phyloP scores from a whole-genome alignment of 1,139 yeast species.

The Pichia sp. region DNA sequence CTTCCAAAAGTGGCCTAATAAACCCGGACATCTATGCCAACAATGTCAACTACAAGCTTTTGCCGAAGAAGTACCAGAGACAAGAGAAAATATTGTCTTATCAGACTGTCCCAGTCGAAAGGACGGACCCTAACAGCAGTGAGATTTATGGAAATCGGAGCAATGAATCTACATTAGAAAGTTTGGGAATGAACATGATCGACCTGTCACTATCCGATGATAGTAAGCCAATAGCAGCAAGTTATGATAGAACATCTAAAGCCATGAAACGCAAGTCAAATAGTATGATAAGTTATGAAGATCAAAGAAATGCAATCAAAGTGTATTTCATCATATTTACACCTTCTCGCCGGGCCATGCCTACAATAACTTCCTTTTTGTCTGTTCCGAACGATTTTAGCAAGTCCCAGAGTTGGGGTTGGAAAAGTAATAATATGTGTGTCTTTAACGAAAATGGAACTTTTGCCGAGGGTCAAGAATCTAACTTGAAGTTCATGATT shows the following conservation, averaged over 20 bases:
- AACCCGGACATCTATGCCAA: constrained; percentile 35
- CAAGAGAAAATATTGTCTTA: constrained; percentile 5
- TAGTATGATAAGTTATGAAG: constrained; percentile 35
- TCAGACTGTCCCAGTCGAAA: not conserved
- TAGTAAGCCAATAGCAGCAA: not conserved
- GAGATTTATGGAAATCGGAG: not conserved
- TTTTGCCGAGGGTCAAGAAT: constrained; percentile 38
- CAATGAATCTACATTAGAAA: constrained; percentile 12
- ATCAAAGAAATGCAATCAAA: constrained; percentile 40
- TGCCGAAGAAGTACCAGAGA: constrained; percentile 20
- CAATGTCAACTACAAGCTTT: constrained; percentile 24
- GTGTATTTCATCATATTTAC: constrained; percentile 50
- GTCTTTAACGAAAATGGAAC: constrained; percentile 43
- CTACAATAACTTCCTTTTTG: constrained; percentile 45
- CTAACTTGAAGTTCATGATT: constrained; percentile 44
- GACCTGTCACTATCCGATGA: constrained; percentile 13
- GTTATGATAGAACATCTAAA: not conserved
- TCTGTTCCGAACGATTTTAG: constrained; percentile 49
- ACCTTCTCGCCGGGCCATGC: constrained; percentile 42
- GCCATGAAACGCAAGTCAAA: not conserved
- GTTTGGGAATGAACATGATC: constrained; percentile 11
- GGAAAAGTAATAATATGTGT: constrained; percentile 50
- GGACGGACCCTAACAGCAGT: not conserved
- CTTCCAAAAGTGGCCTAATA: constrained; percentile 34
- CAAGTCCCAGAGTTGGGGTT: constrained; percentile 54